phyloP scores from a whole-genome alignment of 345 rosid genomes.

The Camelina neglecta region DNA sequence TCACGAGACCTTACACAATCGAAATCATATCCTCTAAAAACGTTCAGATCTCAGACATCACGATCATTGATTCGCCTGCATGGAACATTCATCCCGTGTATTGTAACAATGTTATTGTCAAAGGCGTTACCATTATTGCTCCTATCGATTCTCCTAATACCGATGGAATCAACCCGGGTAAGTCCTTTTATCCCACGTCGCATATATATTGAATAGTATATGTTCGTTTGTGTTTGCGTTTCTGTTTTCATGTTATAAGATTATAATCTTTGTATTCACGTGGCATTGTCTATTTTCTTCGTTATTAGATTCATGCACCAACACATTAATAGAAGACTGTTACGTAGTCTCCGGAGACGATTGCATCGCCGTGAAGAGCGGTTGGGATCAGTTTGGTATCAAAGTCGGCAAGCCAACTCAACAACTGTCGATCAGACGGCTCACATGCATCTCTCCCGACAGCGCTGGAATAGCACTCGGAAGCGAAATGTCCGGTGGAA shows the following conservation, averaged over 20 bases:
- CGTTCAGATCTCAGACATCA: slow-evolving; percentile 70
- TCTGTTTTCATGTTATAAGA: not conserved
- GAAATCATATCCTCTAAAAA: slow-evolving; percentile 62
- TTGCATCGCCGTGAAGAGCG: slow-evolving; percentile 43
- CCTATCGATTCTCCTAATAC: slow-evolving; percentile 88
- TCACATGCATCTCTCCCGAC: slow-evolving; percentile 43
- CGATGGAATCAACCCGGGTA: slow-evolving; percentile 80
- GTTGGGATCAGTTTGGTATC: slow-evolving; percentile 46
- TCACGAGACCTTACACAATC: slow-evolving; percentile 76
- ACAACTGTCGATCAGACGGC: slow-evolving; percentile 40
- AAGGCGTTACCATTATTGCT: slow-evolving; percentile 76
- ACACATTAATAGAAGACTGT: slow-evolving; percentile 45
- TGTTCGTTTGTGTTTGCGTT: not conserved
- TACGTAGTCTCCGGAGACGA: slow-evolving; percentile 46
- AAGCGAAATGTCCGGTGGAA: slow-evolving; percentile 44
- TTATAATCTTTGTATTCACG: not conserved
- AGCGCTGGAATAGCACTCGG: slow-evolving; percentile 42
- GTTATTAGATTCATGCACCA: slow-evolving; percentile 38
- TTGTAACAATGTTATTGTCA: slow-evolving; percentile 65
- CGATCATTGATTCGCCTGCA: slow-evolving; percentile 75
- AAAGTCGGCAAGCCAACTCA: slow-evolving; percentile 45
- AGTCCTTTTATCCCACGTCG: slow-evolving; percentile 10
- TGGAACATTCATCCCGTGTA: slow-evolving; percentile 89
- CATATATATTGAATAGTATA: not conserved
- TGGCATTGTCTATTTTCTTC: not conserved